phyloP scores from a whole-genome alignment of 108 stramenopile species.

The Nitzschia sp. region DNA sequence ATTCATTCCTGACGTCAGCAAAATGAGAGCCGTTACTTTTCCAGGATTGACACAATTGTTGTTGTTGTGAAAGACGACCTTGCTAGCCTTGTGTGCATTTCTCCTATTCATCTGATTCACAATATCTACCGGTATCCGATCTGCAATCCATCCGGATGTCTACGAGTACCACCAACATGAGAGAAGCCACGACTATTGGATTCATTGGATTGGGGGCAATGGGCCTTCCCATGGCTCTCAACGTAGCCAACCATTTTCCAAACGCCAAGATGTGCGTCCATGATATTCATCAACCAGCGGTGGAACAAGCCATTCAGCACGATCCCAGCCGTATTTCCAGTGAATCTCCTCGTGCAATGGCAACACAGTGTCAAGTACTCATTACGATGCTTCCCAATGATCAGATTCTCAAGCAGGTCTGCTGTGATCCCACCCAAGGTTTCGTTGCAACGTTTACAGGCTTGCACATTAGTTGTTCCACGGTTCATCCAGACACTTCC shows the following conservation, averaged over 20 bases:
- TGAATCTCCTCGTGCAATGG: neutral
- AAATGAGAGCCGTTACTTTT: no score
- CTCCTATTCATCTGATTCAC: no score
- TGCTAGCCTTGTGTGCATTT: no score
- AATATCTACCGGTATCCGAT: no score
- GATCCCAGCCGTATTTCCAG: neutral
- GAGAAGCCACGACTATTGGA: neutral
- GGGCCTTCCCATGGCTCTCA: neutral
- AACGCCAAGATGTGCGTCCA: neutral
- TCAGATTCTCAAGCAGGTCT: neutral
- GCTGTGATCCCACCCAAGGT: neutral
- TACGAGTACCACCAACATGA: no score
- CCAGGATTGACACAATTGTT: no score
- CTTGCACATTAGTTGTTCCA: conserved; percentile 2
- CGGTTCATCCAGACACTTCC: neutral
- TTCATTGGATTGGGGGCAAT: conserved; percentile 3
- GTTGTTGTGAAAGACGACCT: no score
- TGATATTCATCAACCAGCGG: neutral
- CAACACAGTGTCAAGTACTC: neutral
- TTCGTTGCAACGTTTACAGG: neutral
- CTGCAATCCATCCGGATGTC: no score
- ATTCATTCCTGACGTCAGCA: no score
- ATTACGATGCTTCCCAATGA: conserved; percentile 2
- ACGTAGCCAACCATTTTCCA: neutral
- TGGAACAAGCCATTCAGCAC: neutral